phyloP scores from a whole-genome alignment of 2,329 filamentous ascomycete species.

The Alternaria consortialis region DNA sequence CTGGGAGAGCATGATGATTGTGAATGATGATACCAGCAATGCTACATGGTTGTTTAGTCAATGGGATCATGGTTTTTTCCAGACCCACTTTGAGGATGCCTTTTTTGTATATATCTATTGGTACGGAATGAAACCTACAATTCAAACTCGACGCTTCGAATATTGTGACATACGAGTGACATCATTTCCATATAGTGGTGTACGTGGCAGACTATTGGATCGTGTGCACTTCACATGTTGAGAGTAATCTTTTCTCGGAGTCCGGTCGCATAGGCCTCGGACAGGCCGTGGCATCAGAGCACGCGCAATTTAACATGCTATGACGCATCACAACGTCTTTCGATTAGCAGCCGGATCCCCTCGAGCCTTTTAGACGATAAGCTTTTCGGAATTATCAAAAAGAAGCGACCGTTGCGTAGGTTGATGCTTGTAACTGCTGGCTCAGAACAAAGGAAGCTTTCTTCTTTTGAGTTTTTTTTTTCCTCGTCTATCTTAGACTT shows the following conservation, averaged over 20 bases:
- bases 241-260: neutral
- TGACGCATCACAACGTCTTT: neutral
- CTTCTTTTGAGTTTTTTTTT: neutral
- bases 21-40: neutral
- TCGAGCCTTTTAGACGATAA: neutral
- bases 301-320: neutral
- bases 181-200: neutral
- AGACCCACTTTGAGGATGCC: neutral
- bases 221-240: neutral
- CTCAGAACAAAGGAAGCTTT: neutral
- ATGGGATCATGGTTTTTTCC: neutral
- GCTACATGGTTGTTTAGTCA: neutral
- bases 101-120: constrained; percentile 4
- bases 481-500: accelerated
- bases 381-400: neutral
- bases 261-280: neutral
- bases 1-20: neutral
- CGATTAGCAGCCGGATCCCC: neutral
- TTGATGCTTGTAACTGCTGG: neutral
- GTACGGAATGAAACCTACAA: neutral
- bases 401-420: neutral
- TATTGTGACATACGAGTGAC: neutral
- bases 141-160: neutral
- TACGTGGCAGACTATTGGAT: neutral
- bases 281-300: neutral